Evolutionary conservation across 2,329 filamentous ascomycete genomes (phyloP).

Genomic region (Beauveria sp.): DNA sequence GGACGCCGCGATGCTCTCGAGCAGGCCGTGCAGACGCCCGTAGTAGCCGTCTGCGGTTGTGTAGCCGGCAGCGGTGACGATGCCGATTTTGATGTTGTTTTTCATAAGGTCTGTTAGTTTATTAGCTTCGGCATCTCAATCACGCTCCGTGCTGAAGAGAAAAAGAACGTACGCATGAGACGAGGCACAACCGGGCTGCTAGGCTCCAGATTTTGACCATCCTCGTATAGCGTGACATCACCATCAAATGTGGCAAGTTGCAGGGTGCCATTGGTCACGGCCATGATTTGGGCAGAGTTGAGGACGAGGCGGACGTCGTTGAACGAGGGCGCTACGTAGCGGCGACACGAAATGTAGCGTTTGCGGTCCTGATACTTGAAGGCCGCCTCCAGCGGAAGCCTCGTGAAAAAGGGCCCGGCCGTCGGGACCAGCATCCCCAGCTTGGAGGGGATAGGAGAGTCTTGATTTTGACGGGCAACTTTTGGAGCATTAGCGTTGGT

Average conservation of each 20-base stretch:
- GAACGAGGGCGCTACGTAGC: conserved; percentile 94
- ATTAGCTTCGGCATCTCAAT: not conserved
- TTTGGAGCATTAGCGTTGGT: not conserved
- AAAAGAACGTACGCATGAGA: conserved; percentile 37
- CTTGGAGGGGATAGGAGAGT: conserved; percentile 69
- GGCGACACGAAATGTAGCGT: conserved; percentile 79
- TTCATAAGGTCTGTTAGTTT: conserved; percentile 56
- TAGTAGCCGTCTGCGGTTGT: conserved; percentile 83
- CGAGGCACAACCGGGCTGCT: conserved; percentile 69
- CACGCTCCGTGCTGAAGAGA: not conserved
- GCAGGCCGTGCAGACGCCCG: conserved; percentile 73
- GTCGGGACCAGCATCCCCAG: conserved; percentile 86
- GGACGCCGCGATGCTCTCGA: conserved; percentile 65
- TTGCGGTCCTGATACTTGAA: conserved; percentile 85
- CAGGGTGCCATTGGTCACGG: conserved; percentile 69
- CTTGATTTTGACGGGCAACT: conserved; percentile 65
- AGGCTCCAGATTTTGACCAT: conserved; percentile 71
- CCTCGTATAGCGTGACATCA: conserved; percentile 91
- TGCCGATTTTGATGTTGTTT: conserved; percentile 77
- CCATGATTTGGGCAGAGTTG: conserved; percentile 92
- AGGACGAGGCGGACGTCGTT: conserved; percentile 91
- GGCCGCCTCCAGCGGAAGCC: conserved; percentile 76
- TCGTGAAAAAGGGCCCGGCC: conserved; percentile 90
- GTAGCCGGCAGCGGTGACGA: conserved; percentile 95
- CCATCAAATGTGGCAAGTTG: conserved; percentile 94